Percentiles rank a stretch among this genome's conserved stretches.
phyloP scores from a whole-genome alignment of 192 early-diverging fungal species.

The Podila clonocystis region DNA sequence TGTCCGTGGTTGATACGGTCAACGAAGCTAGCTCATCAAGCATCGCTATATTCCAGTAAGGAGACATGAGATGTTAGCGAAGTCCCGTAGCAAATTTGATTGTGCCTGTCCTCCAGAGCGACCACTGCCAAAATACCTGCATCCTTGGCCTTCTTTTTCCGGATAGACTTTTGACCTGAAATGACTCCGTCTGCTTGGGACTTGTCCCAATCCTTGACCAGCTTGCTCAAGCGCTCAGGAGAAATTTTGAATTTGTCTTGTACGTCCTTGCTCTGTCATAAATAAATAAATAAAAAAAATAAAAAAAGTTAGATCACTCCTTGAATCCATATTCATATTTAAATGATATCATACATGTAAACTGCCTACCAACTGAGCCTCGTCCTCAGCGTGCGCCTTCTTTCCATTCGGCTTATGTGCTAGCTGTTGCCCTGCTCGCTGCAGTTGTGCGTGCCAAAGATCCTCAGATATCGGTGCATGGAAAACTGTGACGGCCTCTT shows the following conservation, averaged over 20 bases:
- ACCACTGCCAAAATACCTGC: conserved; percentile 8
- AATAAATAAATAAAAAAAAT: not conserved
- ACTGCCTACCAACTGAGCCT: conserved; percentile 27
- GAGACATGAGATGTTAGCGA: not conserved
- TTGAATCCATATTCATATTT: not conserved
- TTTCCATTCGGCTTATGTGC: conserved; percentile 17
- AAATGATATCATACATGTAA: not conserved
- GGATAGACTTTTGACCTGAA: conserved; percentile 28
- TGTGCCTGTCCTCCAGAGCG: not conserved
- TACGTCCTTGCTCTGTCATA: conserved; percentile 57
- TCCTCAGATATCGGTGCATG: conserved; percentile 33
- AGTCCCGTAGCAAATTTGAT: not conserved
- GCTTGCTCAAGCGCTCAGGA: conserved; percentile 57
- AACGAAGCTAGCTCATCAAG: conserved; percentile 31
- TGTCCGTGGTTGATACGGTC: conserved; percentile 6
- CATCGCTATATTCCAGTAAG: not conserved
- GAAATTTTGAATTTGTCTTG: conserved; percentile 65
- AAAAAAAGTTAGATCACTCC: not conserved
- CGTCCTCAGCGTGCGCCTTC: conserved; percentile 21
- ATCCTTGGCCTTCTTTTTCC: conserved; percentile 24
- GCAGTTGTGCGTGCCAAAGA: conserved; percentile 35
- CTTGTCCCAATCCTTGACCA: conserved; percentile 58
- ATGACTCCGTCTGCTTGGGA: conserved; percentile 14
- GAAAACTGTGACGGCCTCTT: conserved; percentile 42
- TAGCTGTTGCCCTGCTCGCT: conserved; percentile 33